Conservation (phyloP, 2,329 filamentous ascomycete genomes). For the Nemania serpens region DNA sequence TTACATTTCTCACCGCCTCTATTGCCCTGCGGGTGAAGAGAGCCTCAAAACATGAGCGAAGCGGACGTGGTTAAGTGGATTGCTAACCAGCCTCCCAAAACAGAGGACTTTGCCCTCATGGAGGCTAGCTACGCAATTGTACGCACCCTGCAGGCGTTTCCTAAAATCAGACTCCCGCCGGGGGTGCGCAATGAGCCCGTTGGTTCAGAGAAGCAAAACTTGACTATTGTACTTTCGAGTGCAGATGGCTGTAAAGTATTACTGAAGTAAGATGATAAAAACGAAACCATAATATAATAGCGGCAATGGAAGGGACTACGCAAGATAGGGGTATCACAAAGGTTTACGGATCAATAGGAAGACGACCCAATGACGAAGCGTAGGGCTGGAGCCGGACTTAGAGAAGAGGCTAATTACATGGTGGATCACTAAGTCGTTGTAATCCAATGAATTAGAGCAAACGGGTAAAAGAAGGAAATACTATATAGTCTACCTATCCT, state of each 20-base stretch:
- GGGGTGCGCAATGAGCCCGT: constrained; percentile 29
- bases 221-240: constrained; percentile 27
- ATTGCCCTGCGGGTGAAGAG: not conserved
- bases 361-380: too few species aligned
- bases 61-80: not conserved
- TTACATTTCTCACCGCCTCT: not conserved
- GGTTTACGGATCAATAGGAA: too few species aligned
- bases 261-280: not conserved
- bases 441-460: too few species aligned
- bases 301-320: too few species aligned
- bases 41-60: not conserved
- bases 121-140: constrained; percentile 33
- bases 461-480: too few species aligned
- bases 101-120: constrained; percentile 36
- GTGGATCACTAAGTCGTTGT: too few species aligned
- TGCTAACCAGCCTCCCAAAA: constrained; percentile 13
- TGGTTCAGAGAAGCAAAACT: constrained; percentile 32
- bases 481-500: too few species aligned
- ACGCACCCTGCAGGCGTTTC: constrained; percentile 31
- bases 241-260: constrained; percentile 11
- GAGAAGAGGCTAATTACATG: too few species aligned
- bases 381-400: too few species aligned
- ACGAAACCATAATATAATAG: too few species aligned
- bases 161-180: constrained; percentile 28
- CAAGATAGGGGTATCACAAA: too few species aligned